Evolutionary conservation across 2,329 filamentous ascomycete species (phyloP), one percentile per base, ranked within the genome.

Genomic region (Amylocarpus encephaloides): DNA sequence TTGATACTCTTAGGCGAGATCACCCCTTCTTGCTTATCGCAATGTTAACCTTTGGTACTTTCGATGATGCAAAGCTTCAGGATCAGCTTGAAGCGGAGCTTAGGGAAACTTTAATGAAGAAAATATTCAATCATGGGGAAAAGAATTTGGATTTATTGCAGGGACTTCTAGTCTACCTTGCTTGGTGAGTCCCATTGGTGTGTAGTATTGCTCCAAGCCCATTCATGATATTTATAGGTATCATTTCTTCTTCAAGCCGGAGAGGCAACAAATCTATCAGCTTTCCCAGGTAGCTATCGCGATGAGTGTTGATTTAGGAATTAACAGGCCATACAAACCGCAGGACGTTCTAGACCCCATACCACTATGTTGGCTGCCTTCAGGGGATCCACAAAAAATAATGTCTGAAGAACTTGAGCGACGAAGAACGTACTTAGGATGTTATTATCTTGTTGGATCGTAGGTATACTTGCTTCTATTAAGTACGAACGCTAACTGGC

Each of bases 71-170:
- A 18, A 74, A 77, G 55, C 72, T 77, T 0, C 75, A 80, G 49
- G 71, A 65, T 12, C 66, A 77, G 2, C 79, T 82, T 40, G 78
- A 81, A 26, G 73, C 76, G 43, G 78, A 82, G 63, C 77, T 82
- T 45, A 69, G 77, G 29, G 79, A 79, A 58, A 70, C 78, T 0
- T 57, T 80, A n/a, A 76, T 72, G 1, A 66, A 78, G 40, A 80
- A 78, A 61, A 75, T 79, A 36, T 75, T 83, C 0, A 70, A 78
- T 0, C 71, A 74, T 2, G 77, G 78, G 0, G 78, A 83, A 66
- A 72, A 76, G 49, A 78, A 70, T 11, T 51, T 82, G 18, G 78
- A 83, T 56, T 57, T 82, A 13, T 61, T 83, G 1, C 75, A 80
- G 54, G 78, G 78, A 2, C 63, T 82, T 16, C 64, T 82, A 22